phyloP scores from a whole-genome alignment of 495 filamentous ascomycete genomes.

The Xanthoparmelia taractica region DNA sequence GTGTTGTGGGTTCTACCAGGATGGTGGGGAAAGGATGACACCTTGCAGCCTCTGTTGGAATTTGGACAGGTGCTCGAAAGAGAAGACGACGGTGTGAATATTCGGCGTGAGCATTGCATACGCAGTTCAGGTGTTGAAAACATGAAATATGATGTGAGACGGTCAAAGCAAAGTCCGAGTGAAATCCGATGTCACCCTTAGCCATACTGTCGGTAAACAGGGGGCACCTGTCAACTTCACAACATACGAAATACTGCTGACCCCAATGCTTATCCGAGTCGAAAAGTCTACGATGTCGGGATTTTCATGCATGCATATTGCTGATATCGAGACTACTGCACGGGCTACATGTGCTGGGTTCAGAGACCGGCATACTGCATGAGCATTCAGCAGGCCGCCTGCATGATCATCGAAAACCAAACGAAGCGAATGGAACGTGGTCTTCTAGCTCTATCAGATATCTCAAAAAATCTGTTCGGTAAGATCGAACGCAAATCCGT shows the following conservation, averaged over 20 bases:
- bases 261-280: not conserved
- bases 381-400: not conserved
- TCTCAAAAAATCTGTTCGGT: not conserved
- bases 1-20: not conserved
- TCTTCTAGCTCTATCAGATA: not conserved
- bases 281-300: not conserved
- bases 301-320: not conserved
- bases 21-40: not conserved
- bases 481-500: not conserved
- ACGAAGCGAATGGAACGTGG: not conserved
- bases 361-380: not conserved
- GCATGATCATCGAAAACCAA: not conserved
- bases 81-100: not conserved
- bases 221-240: not conserved
- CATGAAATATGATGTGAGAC: not conserved
- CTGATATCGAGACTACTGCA: not conserved
- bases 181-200: not conserved
- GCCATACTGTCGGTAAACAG: not conserved
- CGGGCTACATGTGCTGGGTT: slow-evolving; percentile 4
- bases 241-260: not conserved
- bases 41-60: not conserved
- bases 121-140: not conserved
- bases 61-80: not conserved
- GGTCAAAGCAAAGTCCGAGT: not conserved
- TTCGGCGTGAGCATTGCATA: not conserved